Evolutionary conservation across 306 rosid species (phyloP), one percentile per base, ranked within the genome.

Genomic region (Cicer judaicum): DNA sequence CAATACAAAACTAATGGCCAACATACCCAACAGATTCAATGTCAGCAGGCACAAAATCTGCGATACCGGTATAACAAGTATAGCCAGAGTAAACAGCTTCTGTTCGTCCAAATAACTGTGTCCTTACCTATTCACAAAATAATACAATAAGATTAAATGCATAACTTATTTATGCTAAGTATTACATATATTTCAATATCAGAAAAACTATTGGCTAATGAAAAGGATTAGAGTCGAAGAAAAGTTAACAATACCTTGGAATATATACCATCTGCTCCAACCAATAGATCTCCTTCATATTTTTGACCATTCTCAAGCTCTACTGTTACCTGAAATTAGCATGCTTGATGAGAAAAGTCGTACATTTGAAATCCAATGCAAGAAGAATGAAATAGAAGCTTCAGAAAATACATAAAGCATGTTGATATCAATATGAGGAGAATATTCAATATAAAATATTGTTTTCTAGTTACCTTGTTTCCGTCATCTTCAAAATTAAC

Each of bases 241-340:
- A 72, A 63, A 44, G 13, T 48, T 42, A 78, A 40, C 15, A 49
- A 36, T 79, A 92, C 99, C 99, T 94, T 90, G 67, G 99, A 94
- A 93, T 97, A 78, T 77, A 94, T 94, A 66, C 99, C 99, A 70
- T 94, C 99, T 8, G 99, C 97, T 78, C 99, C 99, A 73, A 94
- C 91, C 82, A 94, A 87, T 63, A 94, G 76, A 85, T 94, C 97
- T 46, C 99, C 99, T 69, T 89, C 99, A 56, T 78, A 89, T 72
- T 77, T 82, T 83, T 94, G 83, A 42, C 97, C 97, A 75, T 92
- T 86, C 86, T 92, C 96, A 55, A 95, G 91, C 52, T 79, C 82
- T 79, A 95, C 98, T 13, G 86, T 87, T 34, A 94, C 98, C 98
- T 94, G 81, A 72, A 76, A 79, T 59, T 47, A 59, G 16, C 77